Percentiles rank a stretch among this genome's conserved stretches.
Conservation (phyloP, 2,329 filamentous ascomycete genomes). For the Penicillium expansum region DNA sequence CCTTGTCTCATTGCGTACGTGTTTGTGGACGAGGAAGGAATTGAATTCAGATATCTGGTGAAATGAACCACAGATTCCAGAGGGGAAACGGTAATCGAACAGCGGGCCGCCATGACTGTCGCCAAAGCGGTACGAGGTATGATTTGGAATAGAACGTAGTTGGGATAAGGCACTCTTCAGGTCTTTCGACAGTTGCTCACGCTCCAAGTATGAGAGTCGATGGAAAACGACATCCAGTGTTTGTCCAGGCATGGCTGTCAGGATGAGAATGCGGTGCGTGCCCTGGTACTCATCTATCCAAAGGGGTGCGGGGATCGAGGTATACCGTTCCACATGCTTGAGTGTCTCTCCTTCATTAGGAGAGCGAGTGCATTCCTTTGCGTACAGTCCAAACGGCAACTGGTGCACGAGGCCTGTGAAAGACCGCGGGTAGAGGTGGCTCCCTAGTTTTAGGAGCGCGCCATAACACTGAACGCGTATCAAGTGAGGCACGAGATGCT, state of each 20-base stretch:
- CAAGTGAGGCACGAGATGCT: not conserved
- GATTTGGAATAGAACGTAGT: constrained; percentile 15
- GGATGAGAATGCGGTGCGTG: not conserved
- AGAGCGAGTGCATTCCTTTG: not conserved
- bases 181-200: constrained; percentile 16
- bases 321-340: constrained; percentile 5
- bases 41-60: constrained; percentile 17
- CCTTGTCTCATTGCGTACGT: constrained; percentile 2
- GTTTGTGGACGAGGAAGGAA: constrained; percentile 3
- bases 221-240: constrained; percentile 11
- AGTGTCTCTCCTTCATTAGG: constrained; percentile 6
- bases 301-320: constrained; percentile 9
- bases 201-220: constrained; percentile 16
- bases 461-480: constrained; percentile 2
- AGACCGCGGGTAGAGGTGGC: constrained; percentile 1
- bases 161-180: constrained; percentile 9
- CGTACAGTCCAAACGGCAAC: constrained; percentile 8
- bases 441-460: constrained; percentile 1
- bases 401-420: not conserved
- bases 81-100: constrained; percentile 14
- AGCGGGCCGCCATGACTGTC: constrained; percentile 13
- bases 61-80: constrained; percentile 16
- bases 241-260: constrained; percentile 2
- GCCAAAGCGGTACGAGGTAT: constrained; percentile 9
- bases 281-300: constrained; percentile 9